phyloP scores from a whole-genome alignment of 345 rosid genomes.

The Murraya paniculata region DNA sequence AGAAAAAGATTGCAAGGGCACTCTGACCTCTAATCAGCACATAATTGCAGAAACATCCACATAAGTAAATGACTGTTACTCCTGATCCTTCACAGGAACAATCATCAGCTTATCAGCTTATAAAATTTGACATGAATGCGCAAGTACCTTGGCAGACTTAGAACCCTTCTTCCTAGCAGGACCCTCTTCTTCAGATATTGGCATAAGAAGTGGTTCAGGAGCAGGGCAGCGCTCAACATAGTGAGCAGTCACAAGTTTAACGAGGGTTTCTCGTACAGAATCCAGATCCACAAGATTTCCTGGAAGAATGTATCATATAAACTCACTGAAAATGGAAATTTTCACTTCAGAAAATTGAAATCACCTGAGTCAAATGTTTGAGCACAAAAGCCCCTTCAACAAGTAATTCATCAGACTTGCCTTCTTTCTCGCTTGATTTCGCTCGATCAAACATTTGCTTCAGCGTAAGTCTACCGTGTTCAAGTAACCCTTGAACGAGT shows the following conservation, averaged over 20 bases:
- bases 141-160: conserved; percentile 69
- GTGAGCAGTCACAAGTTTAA: conserved; percentile 51
- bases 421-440: conserved; percentile 33
- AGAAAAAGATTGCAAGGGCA: neutral
- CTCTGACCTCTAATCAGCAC: neutral
- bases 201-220: conserved; percentile 61
- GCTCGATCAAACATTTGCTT: conserved; percentile 68
- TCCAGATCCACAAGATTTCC: conserved; percentile 31
- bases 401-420: conserved; percentile 25
- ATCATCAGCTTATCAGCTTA: conserved; percentile 2
- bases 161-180: conserved; percentile 50
- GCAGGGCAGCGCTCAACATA: conserved; percentile 81
- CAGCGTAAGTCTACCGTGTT: conserved; percentile 80
- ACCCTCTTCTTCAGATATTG: conserved; percentile 45
- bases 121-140: conserved; percentile 14
- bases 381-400: neutral
- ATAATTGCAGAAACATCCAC: neutral
- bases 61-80: neutral
- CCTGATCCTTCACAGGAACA: neutral
- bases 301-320: conserved; percentile 16
- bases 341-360: neutral
- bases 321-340: neutral
- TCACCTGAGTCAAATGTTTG: neutral
- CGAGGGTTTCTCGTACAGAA: conserved; percentile 45
- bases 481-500: conserved; percentile 67